phyloP scores from a whole-genome alignment of 179 eudicot genomes.

The Gypsophila paniculata region DNA sequence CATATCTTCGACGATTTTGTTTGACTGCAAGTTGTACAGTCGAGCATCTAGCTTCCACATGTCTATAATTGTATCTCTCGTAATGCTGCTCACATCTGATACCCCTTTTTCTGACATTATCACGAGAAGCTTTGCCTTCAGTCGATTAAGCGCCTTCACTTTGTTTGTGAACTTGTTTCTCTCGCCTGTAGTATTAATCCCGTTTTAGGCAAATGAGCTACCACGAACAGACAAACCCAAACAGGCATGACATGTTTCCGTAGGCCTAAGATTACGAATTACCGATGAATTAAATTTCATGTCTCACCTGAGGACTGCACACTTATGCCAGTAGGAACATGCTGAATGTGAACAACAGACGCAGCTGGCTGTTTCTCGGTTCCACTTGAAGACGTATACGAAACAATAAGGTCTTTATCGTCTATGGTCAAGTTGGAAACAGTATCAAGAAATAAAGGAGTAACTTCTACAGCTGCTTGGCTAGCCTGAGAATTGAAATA shows the following conservation, averaged over 20 bases:
- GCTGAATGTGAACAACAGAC: slow-evolving; percentile 45
- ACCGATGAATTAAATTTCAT: not conserved
- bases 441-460: slow-evolving; percentile 68
- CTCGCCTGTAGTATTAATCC: slow-evolving; percentile 49
- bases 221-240: not conserved
- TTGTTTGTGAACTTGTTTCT: slow-evolving; percentile 73
- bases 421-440: slow-evolving; percentile 45
- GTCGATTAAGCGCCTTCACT: slow-evolving; percentile 75
- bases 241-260: not conserved
- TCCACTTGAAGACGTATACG: slow-evolving; percentile 33
- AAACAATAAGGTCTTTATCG: slow-evolving; percentile 51
- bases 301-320: slow-evolving; percentile 66
- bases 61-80: slow-evolving; percentile 31
- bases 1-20: slow-evolving; percentile 65
- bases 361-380: slow-evolving; percentile 26
- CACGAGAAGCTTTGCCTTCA: slow-evolving; percentile 69
- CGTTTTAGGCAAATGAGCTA: not conserved
- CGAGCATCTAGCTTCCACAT: slow-evolving; percentile 50
- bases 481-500: slow-evolving; percentile 40
- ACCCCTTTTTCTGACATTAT: slow-evolving; percentile 50
- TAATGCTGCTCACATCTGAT: slow-evolving; percentile 34
- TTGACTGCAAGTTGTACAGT: slow-evolving; percentile 51
- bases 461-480: slow-evolving; percentile 65
- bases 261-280: not conserved
- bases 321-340: slow-evolving; percentile 67